Base-by-base conservation (phyloP, 306 rosid species). In the Quillaja saponaria region DNA sequence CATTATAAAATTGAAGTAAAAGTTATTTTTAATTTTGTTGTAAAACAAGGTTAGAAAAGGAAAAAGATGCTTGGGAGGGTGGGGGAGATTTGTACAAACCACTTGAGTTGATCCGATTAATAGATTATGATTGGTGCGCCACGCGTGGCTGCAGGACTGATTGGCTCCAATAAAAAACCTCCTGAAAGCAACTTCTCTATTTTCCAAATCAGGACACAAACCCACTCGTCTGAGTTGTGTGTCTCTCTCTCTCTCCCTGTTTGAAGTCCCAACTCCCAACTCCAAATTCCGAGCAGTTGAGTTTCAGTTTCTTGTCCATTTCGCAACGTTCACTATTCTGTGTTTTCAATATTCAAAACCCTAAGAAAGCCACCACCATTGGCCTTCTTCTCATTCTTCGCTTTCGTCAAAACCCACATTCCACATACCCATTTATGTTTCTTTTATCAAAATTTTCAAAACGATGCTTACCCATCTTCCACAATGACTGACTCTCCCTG, bases 401-500 rank as follows among this genome's bases (percentile, higher is more conserved):
- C 71, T 76, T 58, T 10, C 44, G 19, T 65, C 42, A 19, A 0
- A 48, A 52, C 68, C 49, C 7, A 8, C 6, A 50, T 41, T 21
- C 25, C 12, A 15, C 17, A 34, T 7, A 15, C 37, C 49, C 37
- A 20, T 37, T 38, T 21, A 56, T 35, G 42, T 42, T 40, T 40
- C 65, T 31, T 64, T 55, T 5, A 10, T 31, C 58, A 28, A 17
- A 14, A 48, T 68, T 28, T 49, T 67, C 61, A 49, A 19, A 10
- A 15, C 67, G 50, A 85, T 86, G 88, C 44, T 68, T 57, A 73
- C 54, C 14, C 59, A 39, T 66, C 45, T 37, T 62, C 65, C 62
- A 45, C 55, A 64, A 71, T 89, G 94, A 84, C 69, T 82, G 78
- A 80, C 56, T 82, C 95, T 50, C 88, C 65, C 38, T 57, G 88